Evolutionary conservation across 768 basidiomycete genomes (phyloP).

Genomic region (Tylopilus subfusipes): DNA sequence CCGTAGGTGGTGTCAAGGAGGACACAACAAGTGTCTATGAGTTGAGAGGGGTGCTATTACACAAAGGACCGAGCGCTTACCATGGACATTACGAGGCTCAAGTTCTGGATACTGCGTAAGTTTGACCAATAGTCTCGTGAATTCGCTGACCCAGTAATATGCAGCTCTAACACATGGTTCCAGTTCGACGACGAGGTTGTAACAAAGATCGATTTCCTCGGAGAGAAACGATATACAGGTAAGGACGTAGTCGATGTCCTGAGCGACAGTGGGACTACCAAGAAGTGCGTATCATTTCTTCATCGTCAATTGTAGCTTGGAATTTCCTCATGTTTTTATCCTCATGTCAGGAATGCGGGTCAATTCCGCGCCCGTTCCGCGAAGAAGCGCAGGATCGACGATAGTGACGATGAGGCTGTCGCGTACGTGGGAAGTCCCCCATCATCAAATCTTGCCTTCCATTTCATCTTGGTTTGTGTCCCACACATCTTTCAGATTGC

Average conservation of each 20-base stretch:
- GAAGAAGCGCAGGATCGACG: constrained; percentile 51
- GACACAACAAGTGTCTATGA: constrained; percentile 57
- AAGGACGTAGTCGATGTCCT: constrained; percentile 31
- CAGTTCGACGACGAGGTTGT: constrained; percentile 91
- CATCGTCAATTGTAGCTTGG: neutral
- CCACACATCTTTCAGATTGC: constrained; percentile 18
- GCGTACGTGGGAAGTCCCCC: constrained; percentile 25
- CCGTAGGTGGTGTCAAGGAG: constrained; percentile 14
- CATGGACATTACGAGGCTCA: constrained; percentile 88
- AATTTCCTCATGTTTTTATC: constrained; percentile 1
- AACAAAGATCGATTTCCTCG: constrained; percentile 54
- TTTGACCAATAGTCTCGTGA: constrained; percentile 2
- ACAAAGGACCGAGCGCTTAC: constrained; percentile 91
- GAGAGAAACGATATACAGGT: constrained; percentile 38
- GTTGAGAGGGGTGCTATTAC: constrained; percentile 78
- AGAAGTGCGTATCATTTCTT: constrained; percentile 25
- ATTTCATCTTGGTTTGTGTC: constrained; percentile 16
- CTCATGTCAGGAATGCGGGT: constrained; percentile 19
- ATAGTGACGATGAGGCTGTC: constrained; percentile 52
- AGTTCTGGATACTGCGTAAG: constrained; percentile 69
- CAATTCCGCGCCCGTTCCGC: constrained; percentile 39
- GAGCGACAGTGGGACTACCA: constrained; percentile 20
- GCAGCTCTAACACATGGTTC: constrained; percentile 74
- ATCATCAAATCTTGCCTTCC: constrained; percentile 12
- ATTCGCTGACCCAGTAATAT: constrained; percentile 3